Conservation (phyloP, 805 yeast species). For the Candida silvicultrix region DNA sequence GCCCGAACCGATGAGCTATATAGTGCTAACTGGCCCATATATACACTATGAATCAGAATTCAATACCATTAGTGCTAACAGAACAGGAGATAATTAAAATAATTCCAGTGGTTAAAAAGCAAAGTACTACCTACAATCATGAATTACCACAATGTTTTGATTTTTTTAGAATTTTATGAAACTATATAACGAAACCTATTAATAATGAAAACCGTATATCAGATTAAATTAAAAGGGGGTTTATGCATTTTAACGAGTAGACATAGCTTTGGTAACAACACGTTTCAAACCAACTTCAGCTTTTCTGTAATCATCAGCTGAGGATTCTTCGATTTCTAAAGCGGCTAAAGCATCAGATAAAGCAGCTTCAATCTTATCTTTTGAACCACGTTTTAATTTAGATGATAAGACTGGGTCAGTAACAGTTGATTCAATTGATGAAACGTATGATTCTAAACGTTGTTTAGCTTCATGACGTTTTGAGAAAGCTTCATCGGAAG, state of each 20-base stretch:
- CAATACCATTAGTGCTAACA: too few relatives aligned
- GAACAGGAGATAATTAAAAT: too few relatives aligned
- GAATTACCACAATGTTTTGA: too few relatives aligned
- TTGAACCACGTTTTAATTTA: slow-evolving; percentile 94
- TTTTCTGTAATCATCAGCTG: slow-evolving; percentile 97
- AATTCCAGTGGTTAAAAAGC: too few relatives aligned
- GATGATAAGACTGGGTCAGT: slow-evolving; percentile 98
- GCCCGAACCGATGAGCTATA: not conserved
- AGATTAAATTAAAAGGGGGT: not conserved
- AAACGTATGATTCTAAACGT: slow-evolving; percentile 97
- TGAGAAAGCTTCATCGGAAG: slow-evolving; percentile 98
- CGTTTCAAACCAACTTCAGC: slow-evolving; percentile 99
- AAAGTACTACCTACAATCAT: too few relatives aligned
- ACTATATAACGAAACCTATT: not conserved
- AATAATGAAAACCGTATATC: not conserved
- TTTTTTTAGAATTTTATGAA: not conserved
- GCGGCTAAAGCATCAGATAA: slow-evolving; percentile 97
- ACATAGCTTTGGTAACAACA: slow-evolving; percentile 98
- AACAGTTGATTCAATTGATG: slow-evolving; percentile 90
- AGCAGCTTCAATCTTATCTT: slow-evolving; percentile 97
- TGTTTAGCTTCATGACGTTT: slow-evolving; percentile 99
- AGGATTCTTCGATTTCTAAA: slow-evolving; percentile 91
- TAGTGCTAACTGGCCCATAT: too few relatives aligned
- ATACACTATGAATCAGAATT: too few relatives aligned
- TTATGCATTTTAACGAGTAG: slow-evolving; percentile 71